Percentiles rank a stretch among this genome's conserved stretches.
phyloP scores from a whole-genome alignment of 2,329 filamentous ascomycete genomes.

The Curvularia sp. region DNA sequence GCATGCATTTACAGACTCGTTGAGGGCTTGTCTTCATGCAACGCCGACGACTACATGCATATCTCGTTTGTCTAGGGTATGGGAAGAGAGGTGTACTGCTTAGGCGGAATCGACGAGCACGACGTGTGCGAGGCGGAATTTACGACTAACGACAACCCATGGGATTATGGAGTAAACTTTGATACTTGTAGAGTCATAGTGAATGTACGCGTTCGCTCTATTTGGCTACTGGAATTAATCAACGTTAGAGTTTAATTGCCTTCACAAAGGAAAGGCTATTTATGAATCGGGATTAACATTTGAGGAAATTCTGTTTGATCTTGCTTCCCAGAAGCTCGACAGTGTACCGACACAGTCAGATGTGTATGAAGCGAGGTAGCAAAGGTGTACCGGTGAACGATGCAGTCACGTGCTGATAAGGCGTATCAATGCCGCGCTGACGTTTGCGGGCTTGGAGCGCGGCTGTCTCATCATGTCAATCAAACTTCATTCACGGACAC shows the following conservation, averaged over 20 bases:
- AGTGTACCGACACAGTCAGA: not conserved
- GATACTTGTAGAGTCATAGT: constrained; percentile 34
- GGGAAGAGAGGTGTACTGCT: not conserved
- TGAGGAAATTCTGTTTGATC: not conserved
- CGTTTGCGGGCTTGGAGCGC: constrained; percentile 12
- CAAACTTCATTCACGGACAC: constrained; percentile 12
- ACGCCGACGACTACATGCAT: constrained; percentile 2
- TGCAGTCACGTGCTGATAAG: constrained; percentile 26
- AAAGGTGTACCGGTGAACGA: not conserved
- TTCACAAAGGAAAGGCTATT: not conserved
- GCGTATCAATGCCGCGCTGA: constrained; percentile 14
- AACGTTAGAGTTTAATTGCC: not conserved
- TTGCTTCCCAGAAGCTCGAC: not conserved
- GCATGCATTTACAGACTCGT: constrained; percentile 15
- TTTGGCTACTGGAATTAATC: not conserved
- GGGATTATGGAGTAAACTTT: constrained; percentile 10
- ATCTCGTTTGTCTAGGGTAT: constrained; percentile 10
- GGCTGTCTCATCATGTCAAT: constrained; percentile 11
- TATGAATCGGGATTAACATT: not conserved
- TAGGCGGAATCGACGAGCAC: constrained; percentile 1
- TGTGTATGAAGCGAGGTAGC: not conserved
- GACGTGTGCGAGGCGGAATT: constrained; percentile 1
- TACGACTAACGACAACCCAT: constrained; percentile 19
- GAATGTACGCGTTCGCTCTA: constrained; percentile 32
- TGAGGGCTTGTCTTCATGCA: constrained; percentile 10